Percentiles rank a stretch among this genome's conserved stretches.
These are phyloP conservation scores for Chenopodium berlandieri DNA, from an alignment of 148 eudicot species.

Conservation along the genomic window DNA sequence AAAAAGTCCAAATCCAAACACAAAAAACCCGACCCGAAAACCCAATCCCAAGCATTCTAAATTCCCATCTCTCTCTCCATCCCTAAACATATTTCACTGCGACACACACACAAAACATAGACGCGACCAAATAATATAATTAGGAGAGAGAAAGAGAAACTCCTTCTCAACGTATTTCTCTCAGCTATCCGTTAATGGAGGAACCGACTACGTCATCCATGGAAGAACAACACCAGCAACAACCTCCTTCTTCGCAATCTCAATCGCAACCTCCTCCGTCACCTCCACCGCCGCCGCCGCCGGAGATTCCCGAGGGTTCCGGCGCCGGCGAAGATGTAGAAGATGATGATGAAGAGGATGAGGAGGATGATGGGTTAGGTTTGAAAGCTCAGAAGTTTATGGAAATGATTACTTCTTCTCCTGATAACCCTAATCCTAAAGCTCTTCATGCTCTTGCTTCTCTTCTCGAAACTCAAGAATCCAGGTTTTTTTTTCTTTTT, in stretches of 20 bases:
- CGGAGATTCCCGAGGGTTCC: slow-evolving; percentile 10
- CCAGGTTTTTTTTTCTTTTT: slow-evolving; percentile 42
- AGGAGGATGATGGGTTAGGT: slow-evolving; percentile 53
- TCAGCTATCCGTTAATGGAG: slow-evolving; percentile 9
- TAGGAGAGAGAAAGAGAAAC: background rate
- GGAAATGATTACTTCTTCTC: slow-evolving; percentile 62
- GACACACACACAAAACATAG: background rate
- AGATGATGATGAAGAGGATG: slow-evolving; percentile 42
- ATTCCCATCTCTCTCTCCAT: slow-evolving; percentile 6
- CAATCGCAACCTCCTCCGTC: background rate
- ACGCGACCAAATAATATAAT: too few relatives aligned
- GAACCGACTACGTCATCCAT: background rate
- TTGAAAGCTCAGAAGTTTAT: slow-evolving; percentile 59
- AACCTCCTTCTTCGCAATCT: background rate
- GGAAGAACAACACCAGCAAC: background rate
- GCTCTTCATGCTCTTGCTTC: slow-evolving; percentile 80
- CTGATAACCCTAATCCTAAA: slow-evolving; percentile 77
- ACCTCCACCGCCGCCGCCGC: slow-evolving; percentile 4
- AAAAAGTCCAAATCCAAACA: background rate
- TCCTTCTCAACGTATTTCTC: background rate
- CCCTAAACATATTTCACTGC: slow-evolving; percentile 21
- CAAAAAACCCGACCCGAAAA: background rate
- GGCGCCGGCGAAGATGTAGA: slow-evolving; percentile 29
- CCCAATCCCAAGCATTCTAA: slow-evolving; percentile 11
- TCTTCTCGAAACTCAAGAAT: slow-evolving; percentile 77